Percentiles rank a stretch among this genome's conserved stretches.
phyloP scores from a whole-genome alignment of 306 rosid genomes.

The Lagenaria siceraria region DNA sequence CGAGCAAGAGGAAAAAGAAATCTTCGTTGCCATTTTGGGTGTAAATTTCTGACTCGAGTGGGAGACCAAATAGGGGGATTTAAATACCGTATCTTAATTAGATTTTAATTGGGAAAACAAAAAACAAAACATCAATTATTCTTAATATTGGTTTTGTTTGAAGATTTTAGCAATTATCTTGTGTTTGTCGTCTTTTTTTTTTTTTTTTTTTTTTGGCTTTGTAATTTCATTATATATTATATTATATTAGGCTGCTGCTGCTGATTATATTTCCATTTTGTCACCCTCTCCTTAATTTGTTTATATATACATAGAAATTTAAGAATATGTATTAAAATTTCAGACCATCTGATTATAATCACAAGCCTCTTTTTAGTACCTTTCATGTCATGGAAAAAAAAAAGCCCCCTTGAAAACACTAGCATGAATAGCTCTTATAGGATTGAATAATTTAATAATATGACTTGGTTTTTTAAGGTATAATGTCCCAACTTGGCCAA shows the following conservation, averaged over 20 bases:
- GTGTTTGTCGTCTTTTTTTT: constrained; percentile 3
- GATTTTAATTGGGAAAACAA: neutral
- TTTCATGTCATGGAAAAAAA: neutral
- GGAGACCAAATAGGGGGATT: neutral
- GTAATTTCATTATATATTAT: neutral
- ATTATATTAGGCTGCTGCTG: neutral
- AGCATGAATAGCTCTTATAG: neutral
- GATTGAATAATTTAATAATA: neutral
- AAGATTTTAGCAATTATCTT: constrained; percentile 33
- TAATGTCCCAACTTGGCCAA: neutral
- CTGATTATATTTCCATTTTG: neutral
- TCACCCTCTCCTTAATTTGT: neutral
- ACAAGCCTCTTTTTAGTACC: neutral
- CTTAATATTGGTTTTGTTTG: constrained; percentile 23
- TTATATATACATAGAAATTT: neutral
- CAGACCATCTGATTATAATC: neutral
- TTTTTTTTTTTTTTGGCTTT: neutral
- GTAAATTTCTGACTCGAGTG: constrained; percentile 6
- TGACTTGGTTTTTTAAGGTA: neutral
- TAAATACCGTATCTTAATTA: neutral
- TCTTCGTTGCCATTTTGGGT: constrained; percentile 6
- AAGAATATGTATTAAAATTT: neutral
- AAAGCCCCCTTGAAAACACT: neutral
- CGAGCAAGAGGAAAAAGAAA: neutral
- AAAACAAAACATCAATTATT: constrained; percentile 4